Percentiles rank a stretch among this genome's conserved stretches.
Conservation (phyloP, 1,284 basidiomycete genomes). For the Stygiomarasmius scandens region DNA sequence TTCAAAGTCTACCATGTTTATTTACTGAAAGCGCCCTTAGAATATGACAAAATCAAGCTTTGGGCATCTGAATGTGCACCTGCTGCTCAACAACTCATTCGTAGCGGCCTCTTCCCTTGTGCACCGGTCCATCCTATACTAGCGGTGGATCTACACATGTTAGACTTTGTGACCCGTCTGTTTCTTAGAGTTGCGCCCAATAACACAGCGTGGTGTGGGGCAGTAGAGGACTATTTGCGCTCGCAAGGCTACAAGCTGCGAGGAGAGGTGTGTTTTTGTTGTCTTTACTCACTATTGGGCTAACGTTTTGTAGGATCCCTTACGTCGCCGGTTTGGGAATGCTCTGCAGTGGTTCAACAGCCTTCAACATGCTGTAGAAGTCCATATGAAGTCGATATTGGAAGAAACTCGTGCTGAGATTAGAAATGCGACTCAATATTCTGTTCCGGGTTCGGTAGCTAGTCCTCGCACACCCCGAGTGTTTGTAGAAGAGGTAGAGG, state of each 20-base stretch:
- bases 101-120: conserved; percentile 2
- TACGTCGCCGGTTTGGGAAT: conserved; percentile 2
- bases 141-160: neutral
- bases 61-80: neutral
- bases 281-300: too few species aligned
- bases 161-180: conserved; percentile 2
- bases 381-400: neutral
- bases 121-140: neutral
- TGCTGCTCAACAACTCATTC: neutral
- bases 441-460: too few species aligned
- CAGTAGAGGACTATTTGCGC: neutral
- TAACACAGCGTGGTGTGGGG: conserved; percentile 5
- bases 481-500: neutral
- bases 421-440: too few species aligned
- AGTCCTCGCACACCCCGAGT: neutral
- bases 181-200: conserved; percentile 8
- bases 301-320: neutral
- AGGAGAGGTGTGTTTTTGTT: neutral
- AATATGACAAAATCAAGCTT: too few species aligned
- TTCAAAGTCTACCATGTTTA: too few species aligned
- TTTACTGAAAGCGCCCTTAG: too few species aligned
- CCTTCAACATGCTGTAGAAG: conserved; percentile 23
- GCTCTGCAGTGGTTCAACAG: conserved; percentile 28
- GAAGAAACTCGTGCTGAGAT: neutral
- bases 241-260: conserved; percentile 1